These are phyloP conservation scores for Ziziphus jujuba DNA, from an alignment of 306 rosid species.

Conservation along the genomic window DNA sequence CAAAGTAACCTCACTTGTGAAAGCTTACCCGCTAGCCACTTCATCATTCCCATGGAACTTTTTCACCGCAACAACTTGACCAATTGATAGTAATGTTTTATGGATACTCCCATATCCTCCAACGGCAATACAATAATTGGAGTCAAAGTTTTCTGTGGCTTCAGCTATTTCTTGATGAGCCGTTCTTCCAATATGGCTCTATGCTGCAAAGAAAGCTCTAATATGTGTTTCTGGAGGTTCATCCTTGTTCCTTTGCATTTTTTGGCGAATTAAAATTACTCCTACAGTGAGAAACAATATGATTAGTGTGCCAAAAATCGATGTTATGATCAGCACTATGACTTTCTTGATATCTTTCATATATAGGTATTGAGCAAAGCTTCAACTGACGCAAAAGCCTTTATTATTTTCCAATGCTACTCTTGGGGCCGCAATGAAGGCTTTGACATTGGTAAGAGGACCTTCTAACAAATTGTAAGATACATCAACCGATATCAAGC, in stretches of 20 bases:
- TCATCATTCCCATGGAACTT: too few relatives aligned
- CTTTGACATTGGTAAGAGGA: background rate
- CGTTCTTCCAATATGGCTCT: background rate
- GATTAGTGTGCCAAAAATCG: background rate
- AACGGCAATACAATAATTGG: too few relatives aligned
- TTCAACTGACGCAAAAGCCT: background rate
- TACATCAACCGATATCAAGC: background rate
- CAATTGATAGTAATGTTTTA: too few relatives aligned
- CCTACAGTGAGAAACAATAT: background rate
- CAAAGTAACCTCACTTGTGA: too few relatives aligned
- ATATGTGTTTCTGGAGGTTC: background rate
- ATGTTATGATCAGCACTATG: background rate
- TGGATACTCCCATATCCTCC: too few relatives aligned
- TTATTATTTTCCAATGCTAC: background rate
- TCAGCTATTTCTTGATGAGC: background rate
- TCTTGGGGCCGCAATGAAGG: background rate
- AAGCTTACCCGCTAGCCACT: too few relatives aligned
- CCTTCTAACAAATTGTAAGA: background rate
- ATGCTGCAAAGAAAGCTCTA: background rate
- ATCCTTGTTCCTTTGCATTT: background rate
- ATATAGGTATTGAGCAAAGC: background rate
- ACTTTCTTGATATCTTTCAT: background rate
- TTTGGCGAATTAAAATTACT: background rate
- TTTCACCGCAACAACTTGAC: too few relatives aligned
- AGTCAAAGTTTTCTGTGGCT: background rate